Conservation (phyloP, 805 yeast species). For the Suhomyces prunicola region DNA sequence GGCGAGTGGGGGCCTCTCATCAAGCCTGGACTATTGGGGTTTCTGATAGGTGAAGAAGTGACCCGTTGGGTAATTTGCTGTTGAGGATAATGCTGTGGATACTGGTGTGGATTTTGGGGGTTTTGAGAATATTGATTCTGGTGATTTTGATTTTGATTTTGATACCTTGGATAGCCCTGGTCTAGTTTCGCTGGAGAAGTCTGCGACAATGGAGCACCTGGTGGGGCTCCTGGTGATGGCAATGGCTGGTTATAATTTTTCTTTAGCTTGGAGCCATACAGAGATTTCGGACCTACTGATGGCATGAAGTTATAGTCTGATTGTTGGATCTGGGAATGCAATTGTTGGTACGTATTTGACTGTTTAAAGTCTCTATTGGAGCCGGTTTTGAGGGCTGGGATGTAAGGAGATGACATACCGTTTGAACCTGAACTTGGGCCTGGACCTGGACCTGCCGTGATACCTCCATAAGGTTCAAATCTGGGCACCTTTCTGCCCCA, state of each 20-base stretch:
- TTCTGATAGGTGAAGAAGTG: not conserved
- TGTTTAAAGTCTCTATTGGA: constrained; percentile 36
- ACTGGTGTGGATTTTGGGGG: constrained; percentile 5
- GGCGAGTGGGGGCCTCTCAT: not conserved
- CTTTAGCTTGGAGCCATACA: constrained; percentile 33
- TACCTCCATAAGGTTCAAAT: constrained; percentile 21
- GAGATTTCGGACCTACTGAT: constrained; percentile 24
- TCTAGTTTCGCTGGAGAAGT: constrained; percentile 1
- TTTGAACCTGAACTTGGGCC: not conserved
- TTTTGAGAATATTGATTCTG: not conserved
- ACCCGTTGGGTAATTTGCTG: not conserved
- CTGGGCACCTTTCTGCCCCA: constrained; percentile 33
- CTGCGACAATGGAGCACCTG: not conserved
- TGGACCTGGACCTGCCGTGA: not conserved
- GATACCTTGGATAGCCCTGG: not conserved
- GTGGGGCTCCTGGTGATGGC: not conserved
- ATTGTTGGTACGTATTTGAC: constrained; percentile 36
- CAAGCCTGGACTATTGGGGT: not conserved
- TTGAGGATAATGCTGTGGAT: constrained; percentile 3
- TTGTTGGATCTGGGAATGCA: constrained; percentile 39
- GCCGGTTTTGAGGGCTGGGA: constrained; percentile 32
- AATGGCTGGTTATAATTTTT: constrained; percentile 10
- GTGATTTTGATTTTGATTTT: not conserved
- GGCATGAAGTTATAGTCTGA: constrained; percentile 34
- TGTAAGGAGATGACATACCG: constrained; percentile 2